A percentile compares a stretch with the other conserved stretches of the same genome.
phyloP scores from a whole-genome alignment of 2,329 filamentous ascomycete genomes.

The Ascochyta koolunga region DNA sequence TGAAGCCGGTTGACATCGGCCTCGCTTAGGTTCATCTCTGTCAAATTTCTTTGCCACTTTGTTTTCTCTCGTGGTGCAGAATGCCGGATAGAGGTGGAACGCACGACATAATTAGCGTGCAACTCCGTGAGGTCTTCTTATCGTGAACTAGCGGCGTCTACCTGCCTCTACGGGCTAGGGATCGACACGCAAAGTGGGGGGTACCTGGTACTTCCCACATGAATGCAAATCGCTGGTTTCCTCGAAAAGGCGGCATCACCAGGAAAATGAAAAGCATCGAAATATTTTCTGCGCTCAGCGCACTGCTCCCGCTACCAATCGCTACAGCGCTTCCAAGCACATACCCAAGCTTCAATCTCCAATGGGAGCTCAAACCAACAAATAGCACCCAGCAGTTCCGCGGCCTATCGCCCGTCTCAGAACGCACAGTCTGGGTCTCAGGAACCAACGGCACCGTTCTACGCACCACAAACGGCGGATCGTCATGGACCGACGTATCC shows the following conservation, averaged over 20 bases:
- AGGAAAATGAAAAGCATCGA: background rate
- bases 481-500: constrained; percentile 34
- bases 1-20: too few species aligned
- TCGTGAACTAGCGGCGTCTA: background rate
- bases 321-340: background rate
- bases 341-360: background rate
- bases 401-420: constrained; percentile 31
- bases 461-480: constrained; percentile 30
- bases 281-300: background rate
- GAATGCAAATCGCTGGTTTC: too few species aligned
- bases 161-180: constrained; percentile 10
- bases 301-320: background rate
- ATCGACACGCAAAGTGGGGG: constrained; percentile 9
- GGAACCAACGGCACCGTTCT: constrained; percentile 37
- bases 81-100: too few species aligned
- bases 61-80: too few species aligned
- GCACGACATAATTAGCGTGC: background rate
- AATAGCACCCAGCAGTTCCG: constrained; percentile 36
- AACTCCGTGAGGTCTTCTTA: background rate
- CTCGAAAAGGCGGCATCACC: background rate
- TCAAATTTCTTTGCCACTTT: too few species aligned
- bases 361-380: constrained; percentile 33
- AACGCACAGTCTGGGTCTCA: constrained; percentile 29
- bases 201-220: background rate
- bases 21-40: too few species aligned